These are phyloP conservation scores for Blakeslea trispora DNA, from an alignment of 371 early-diverging fungal genomes.

Conservation along the genomic window DNA sequence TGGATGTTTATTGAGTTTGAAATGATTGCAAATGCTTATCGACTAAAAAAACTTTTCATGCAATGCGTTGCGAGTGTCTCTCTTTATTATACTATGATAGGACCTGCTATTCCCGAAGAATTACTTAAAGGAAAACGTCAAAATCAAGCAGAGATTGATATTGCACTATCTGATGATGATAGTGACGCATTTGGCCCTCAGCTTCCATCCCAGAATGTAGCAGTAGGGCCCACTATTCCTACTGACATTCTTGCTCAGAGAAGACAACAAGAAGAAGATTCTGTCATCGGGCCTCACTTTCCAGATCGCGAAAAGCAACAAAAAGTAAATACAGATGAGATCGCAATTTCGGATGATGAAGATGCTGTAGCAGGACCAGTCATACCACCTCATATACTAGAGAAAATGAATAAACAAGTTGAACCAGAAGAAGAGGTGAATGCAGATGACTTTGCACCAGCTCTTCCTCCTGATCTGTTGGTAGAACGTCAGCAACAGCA, in stretches of 20 bases:
- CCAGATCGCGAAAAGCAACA: conserved; percentile 7
- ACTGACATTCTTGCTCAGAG: background rate
- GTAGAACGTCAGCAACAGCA: conserved; percentile 34
- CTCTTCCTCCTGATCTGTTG: conserved; percentile 57
- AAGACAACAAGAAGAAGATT: background rate
- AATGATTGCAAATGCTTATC: too few species aligned
- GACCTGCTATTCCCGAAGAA: conserved; percentile 22
- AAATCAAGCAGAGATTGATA: background rate
- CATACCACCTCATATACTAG: conserved; percentile 32
- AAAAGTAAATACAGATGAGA: background rate
- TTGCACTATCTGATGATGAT: conserved; percentile 15
- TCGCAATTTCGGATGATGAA: conserved; percentile 11
- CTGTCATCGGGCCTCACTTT: conserved; percentile 13
- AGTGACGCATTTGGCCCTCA: conserved; percentile 15
- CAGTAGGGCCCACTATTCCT: conserved; percentile 7
- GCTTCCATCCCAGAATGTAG: conserved; percentile 13
- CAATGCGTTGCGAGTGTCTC: too few species aligned
- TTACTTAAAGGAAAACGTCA: conserved; percentile 16
- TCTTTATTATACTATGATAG: conserved; percentile 14
- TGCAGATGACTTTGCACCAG: conserved; percentile 56
- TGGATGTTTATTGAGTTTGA: too few species aligned
- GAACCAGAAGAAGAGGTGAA: conserved; percentile 18
- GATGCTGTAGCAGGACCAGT: conserved; percentile 25
- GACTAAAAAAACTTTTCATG: too few species aligned
- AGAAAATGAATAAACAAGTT: conserved; percentile 15